phyloP scores from a whole-genome alignment of 805 yeast species.

The Candida odintsovae region DNA sequence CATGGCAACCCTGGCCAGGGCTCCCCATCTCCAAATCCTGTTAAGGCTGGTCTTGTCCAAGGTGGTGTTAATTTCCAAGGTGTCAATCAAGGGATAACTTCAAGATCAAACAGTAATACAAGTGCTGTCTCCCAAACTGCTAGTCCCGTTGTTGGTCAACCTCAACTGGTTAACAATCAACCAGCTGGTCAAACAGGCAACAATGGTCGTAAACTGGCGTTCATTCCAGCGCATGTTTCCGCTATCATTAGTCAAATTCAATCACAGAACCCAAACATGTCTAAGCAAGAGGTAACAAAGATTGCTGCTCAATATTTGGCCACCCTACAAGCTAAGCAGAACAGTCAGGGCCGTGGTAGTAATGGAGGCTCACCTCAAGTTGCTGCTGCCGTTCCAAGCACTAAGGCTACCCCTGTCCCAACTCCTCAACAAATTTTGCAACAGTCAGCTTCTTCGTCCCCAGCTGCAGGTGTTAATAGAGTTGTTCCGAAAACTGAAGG shows the following conservation, averaged over 20 bases:
- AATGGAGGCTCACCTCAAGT: constrained; percentile 3
- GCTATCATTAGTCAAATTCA: constrained; percentile 61
- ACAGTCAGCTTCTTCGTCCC: constrained; percentile 29
- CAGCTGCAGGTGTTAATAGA: constrained; percentile 20
- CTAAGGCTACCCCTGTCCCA: constrained; percentile 16
- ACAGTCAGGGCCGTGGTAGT: constrained; percentile 25
- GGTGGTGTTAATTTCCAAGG: not conserved
- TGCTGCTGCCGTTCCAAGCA: not conserved
- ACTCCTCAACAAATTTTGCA: constrained; percentile 37
- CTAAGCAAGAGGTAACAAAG: constrained; percentile 59
- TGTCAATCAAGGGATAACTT: not conserved
- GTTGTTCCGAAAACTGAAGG: constrained; percentile 7
- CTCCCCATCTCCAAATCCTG: constrained; percentile 14
- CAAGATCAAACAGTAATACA: constrained; percentile 20
- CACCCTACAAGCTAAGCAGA: constrained; percentile 42
- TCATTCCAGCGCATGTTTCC: constrained; percentile 59
- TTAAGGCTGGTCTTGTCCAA: constrained; percentile 3
- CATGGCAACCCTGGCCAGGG: constrained; percentile 1
- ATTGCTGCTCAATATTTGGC: constrained; percentile 62
- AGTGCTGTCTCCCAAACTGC: constrained; percentile 8
- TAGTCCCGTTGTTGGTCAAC: constrained; percentile 10
- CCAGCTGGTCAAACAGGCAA: not conserved
- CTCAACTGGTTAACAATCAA: not conserved
- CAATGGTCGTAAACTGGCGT: constrained; percentile 20
- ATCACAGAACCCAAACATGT: constrained; percentile 55